Evolutionary conservation across 2,329 filamentous ascomycete species (phyloP), one percentile per base, ranked within the genome.

Genomic region (Epichloe sylvatica): DNA sequence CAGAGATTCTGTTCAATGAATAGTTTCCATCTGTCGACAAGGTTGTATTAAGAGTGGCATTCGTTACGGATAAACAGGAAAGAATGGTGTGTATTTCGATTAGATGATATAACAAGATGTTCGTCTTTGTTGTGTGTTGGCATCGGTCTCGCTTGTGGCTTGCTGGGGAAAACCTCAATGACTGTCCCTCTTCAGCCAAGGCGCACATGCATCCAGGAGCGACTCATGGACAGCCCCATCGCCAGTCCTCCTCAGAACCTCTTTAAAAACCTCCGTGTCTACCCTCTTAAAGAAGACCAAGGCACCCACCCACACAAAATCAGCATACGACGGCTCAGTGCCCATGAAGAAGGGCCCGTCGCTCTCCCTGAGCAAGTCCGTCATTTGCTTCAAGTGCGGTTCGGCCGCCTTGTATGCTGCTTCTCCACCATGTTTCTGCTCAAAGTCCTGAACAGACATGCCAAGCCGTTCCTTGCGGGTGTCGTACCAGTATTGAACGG

Each of bases 311-410:
- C 79, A 73, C 2, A 78, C 67, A 49, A 85, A 76, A 59, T 81
- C 80, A 4, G 73, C 73, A 60, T 76, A 83, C 37, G 69, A 70
- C 4, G 72, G 65, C 52, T 69, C 71, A 44, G 73, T 63, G 0
- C 83, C 83, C 52, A 76, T 45, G 49, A 86, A 78, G 59, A 77
- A 86, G 0, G 77, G 76, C 0, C 83, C 83, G 0, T 72, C 70
- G 0, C 74, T 74, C 63, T 80, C 74, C 55, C 73, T 72, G 53
- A 85, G 57, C 30, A 50, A 38, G 4, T 12, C 23, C 17, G 43
- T 50, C 19, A 46, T 56, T 43, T 67, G 60, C 7, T 56, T 55
- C 8, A 74, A 19, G 3, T 54, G 45, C 1, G 64, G 59, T 51
- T 67, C 62, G 0, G 70, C 73, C 0, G 62, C 61, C 12, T 69